These are phyloP conservation scores for Candida vartiovaarae DNA, from an alignment of 805 yeast species.

Conservation along the genomic window DNA sequence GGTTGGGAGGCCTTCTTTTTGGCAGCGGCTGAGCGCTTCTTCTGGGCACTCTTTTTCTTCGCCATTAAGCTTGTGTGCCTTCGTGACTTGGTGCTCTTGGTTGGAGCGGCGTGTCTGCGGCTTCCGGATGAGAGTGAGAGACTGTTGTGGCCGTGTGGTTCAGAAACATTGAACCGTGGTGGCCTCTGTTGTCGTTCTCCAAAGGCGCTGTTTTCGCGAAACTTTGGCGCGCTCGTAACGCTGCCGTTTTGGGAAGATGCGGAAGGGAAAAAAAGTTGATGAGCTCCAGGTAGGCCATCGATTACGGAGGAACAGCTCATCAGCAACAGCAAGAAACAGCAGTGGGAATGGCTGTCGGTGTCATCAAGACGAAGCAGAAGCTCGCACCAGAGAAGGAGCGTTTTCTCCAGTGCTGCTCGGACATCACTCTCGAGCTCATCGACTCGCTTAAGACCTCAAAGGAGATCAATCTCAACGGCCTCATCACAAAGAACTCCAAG, in stretches of 20 bases:
- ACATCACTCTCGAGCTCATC: constrained; percentile 80
- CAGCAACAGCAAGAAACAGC: neutral
- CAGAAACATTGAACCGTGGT: too few relatives aligned
- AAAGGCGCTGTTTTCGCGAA: too few relatives aligned
- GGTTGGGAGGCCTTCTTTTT: neutral
- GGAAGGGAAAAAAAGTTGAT: too few relatives aligned
- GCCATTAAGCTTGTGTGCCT: too few relatives aligned
- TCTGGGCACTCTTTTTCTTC: neutral
- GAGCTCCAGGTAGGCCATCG: neutral
- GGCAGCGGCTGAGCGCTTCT: neutral
- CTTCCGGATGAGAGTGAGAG: too few relatives aligned
- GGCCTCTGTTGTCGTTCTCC: too few relatives aligned
- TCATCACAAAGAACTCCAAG: constrained; percentile 78
- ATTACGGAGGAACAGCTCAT: neutral
- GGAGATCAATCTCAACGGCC: constrained; percentile 85
- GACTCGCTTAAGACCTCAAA: constrained; percentile 64
- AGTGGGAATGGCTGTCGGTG: constrained; percentile 23
- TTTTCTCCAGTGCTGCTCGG: constrained; percentile 87
- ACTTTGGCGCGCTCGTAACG: too few relatives aligned
- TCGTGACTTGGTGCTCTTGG: too few relatives aligned
- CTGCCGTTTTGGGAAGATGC: too few relatives aligned
- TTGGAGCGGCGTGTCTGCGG: too few relatives aligned
- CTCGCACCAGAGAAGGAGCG: constrained; percentile 89
- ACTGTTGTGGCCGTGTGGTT: too few relatives aligned
- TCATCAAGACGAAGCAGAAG: constrained; percentile 44